These are phyloP conservation scores for Russula foetens DNA, from an alignment of 768 basidiomycete genomes.

Conservation along the genomic window DNA sequence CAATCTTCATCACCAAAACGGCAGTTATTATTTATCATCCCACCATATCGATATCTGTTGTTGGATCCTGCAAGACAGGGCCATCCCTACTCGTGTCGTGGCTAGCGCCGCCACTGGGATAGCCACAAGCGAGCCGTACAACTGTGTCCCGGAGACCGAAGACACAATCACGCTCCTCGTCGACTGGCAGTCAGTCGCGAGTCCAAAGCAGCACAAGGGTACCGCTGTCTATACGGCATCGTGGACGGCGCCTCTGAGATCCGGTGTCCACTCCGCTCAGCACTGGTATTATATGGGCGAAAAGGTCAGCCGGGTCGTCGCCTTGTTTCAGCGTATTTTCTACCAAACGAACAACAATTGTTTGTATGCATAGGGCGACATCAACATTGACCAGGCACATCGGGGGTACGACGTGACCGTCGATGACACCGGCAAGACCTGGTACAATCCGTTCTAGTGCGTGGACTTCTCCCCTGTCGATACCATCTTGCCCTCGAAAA, in stretches of 20 bases:
- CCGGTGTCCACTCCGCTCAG: slow-evolving; percentile 86
- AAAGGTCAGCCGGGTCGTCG: slow-evolving; percentile 43
- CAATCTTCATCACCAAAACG: background rate
- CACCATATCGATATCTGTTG: slow-evolving; percentile 90
- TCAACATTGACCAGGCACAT: slow-evolving; percentile 88
- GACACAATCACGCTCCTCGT: slow-evolving; percentile 94
- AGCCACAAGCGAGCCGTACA: slow-evolving; percentile 82
- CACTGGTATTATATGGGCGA: slow-evolving; percentile 95
- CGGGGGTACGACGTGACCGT: slow-evolving; percentile 87
- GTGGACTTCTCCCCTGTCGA: slow-evolving; percentile 25
- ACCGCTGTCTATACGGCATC: slow-evolving; percentile 90
- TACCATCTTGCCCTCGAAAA: background rate
- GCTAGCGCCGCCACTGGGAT: slow-evolving; percentile 89
- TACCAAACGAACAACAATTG: background rate
- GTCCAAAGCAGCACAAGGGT: slow-evolving; percentile 66
- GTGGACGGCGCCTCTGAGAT: slow-evolving; percentile 87
- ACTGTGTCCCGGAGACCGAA: slow-evolving; percentile 80
- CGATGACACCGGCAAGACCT: slow-evolving; percentile 77
- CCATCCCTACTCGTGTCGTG: slow-evolving; percentile 75
- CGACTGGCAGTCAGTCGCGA: slow-evolving; percentile 82
- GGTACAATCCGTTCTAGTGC: slow-evolving; percentile 89
- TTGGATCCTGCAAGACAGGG: slow-evolving; percentile 74
- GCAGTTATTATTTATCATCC: slow-evolving; percentile 90
- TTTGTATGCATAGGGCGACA: slow-evolving; percentile 72
- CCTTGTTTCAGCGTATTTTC: background rate